Base-by-base conservation (phyloP, 129 eudicot species). In the Pseudognaphalium luteoalbum region DNA sequence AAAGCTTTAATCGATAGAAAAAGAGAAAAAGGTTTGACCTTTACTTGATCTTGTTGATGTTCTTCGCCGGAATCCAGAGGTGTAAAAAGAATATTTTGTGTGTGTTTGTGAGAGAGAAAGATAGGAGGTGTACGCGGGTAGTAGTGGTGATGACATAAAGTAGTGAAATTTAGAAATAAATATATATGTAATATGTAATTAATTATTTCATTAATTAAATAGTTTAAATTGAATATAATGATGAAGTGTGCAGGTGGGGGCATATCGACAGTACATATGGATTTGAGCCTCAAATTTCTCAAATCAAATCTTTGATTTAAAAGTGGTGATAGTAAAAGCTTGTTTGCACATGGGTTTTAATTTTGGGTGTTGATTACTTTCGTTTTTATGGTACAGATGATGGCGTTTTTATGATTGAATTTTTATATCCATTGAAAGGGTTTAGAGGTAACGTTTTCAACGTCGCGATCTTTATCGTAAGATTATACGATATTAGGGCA, bases 171-270 rank as follows among this genome's bases (percentile, higher is more conserved):
- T 57, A 68, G 71, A 57, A 39, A 68, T 34, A 10, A 67, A 20
- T 32, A 61, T 66, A 35, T 35, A 35, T 35, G 9, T 6, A n/a
- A n/a, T n/a, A 7, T 35, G 9, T 35, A 6, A 6, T 6, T 35
- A 32, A 2, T 2, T 32, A 32, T 32, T 2, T 32, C 1, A 0
- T 32, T 32, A 32, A 25, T 25, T 25, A 25, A 25, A 25, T 32
- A 32, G 3, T 32, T 32, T 32, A 2, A 32, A 32, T 25, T 32
- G 34, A 32, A 32, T 32, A 61, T 35, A 70, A 70, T 78, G 65
- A 78, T 78, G 76, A 62, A 71, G 72, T 44, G 15, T 9, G 71
- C 82, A 78, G 77, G 82, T 78, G 72, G 82, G 82, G 82, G 3
- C 78, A 19, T 6, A 8, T 61, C 22, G 71, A 71, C 59, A 63